Evolutionary conservation across 1,284 basidiomycete species (phyloP), one percentile per base, ranked within the genome.

Genomic region (Naganishia liquefaciens): DNA sequence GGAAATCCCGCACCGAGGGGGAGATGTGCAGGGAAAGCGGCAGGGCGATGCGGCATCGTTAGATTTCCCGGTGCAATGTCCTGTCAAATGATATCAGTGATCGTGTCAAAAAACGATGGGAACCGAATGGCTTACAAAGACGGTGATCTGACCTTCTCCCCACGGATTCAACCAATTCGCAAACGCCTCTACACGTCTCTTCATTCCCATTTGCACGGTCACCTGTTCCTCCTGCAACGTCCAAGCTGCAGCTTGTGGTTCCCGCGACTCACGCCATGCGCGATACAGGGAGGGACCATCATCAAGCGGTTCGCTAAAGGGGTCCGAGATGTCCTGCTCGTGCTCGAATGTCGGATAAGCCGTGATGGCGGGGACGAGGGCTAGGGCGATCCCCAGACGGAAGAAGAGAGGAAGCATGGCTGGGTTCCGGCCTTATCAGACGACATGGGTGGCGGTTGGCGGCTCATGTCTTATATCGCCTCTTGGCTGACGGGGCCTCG

Each of bases 21-120:
- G 5, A 78, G 65, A 28, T 72, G 71, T 1, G 69, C 58, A 4
- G 78, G 78, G 70, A 78, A 79, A 2, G 78, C 75, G 4, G 77
- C 74, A 0, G 77, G 77, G 21, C 78, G 72, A 66, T 79, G 78
- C 0, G 75, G 75, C 6, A 78, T 68, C 0, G 75, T 73, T n/a
- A 76, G 17, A 65, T 79, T 78, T 28, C 51, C 40, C 13, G 60
- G 30, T 27, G 47, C 42, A 19, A 57, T 46, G 27, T 65, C 54
- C 66, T 67, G 44, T 19, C 17, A 23, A 39, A 23, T 10, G 47
- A 37, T 23, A 57, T 25, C 25, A 61, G 15, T 5, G 37, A 37
- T 47, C 46, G 25, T 47, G 5, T n/a, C 21, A 2, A 15, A 2
- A n/a, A 57, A 37, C 13, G 13, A 19, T 23, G 21, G 40, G 21